Conservation (phyloP, 805 yeast genomes). For the Metschnikowia shivogae region DNA sequence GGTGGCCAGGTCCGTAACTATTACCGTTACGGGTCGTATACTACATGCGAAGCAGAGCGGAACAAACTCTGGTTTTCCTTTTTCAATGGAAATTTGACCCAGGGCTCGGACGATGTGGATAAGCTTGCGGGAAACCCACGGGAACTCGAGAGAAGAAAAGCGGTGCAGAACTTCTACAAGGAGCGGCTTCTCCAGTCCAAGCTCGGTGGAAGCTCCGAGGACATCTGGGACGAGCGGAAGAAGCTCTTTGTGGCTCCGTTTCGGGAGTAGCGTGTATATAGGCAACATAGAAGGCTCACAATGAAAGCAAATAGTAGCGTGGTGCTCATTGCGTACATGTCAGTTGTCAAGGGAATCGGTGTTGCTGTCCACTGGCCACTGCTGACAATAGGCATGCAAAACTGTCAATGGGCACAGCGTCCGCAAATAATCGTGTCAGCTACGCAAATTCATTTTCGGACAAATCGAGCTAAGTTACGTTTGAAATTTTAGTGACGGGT, state of each 20-base stretch:
- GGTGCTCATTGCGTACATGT: background rate
- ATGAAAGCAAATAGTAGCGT: background rate
- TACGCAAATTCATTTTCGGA: too few relatives aligned
- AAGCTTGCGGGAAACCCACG: constrained; percentile 32
- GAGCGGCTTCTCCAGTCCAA: constrained; percentile 56
- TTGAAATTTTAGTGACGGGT: too few relatives aligned
- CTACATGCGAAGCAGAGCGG: constrained; percentile 64
- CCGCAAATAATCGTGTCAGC: too few relatives aligned
- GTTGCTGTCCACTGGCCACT: too few relatives aligned
- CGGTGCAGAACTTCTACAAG: constrained; percentile 69
- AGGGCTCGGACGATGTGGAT: constrained; percentile 27
- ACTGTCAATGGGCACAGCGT: too few relatives aligned
- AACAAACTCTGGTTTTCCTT: constrained; percentile 80
- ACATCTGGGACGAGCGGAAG: constrained; percentile 64
- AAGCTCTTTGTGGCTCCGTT: constrained; percentile 37
- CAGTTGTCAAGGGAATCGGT: too few relatives aligned
- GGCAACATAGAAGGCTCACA: background rate
- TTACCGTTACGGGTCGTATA: constrained; percentile 77
- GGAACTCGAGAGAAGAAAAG: constrained; percentile 46
- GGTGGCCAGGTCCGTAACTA: constrained; percentile 87
- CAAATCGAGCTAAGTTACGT: too few relatives aligned
- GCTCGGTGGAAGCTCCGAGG: constrained; percentile 73
- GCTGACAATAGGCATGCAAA: too few relatives aligned
- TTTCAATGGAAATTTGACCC: constrained; percentile 39
- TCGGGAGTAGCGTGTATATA: constrained; percentile 15